Base-by-base conservation (phyloP, 2,329 filamentous ascomycete species). In the Aureobasidium sp. region DNA sequence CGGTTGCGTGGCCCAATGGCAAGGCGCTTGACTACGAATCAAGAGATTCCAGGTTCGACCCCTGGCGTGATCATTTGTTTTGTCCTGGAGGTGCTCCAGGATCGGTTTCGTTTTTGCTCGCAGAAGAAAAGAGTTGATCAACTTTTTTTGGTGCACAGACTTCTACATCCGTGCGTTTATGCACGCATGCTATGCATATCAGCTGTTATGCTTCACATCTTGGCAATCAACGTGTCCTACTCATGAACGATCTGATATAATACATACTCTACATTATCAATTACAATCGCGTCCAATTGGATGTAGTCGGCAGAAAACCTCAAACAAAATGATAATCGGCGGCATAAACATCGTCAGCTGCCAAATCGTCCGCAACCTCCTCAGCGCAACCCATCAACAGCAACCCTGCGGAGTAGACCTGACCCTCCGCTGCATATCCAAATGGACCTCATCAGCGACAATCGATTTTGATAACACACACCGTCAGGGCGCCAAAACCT, bases 21-120 rank as follows among this genome's bases (percentile, higher is more conserved):
- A 81, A 81, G 79, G 79, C 78, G 78, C 76, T 79, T 81, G 79
- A 81, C 79, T 81, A 80, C 78, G 78, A 79, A 55, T 63, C 49
- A 62, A 60, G 60, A 62, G 60, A 62, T 62, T 62, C 49, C 60
- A 62, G 60, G 60, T 62, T 62, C 60, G 60, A 62, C 51, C 60
- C 60, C 60, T 62, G 60, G 58, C 58, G 58, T 51, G 58, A 36
- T 60, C 58, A 49, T 37, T 51, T 42, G 30, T 30, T 21, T 55
- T 4, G 1, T 3, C n/a, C 0, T 11, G 21, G 13, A 8, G 3
- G n/a, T 8, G 9, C n/a, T 11, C 9, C 21, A 21, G 21, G 21
- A 21, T 21, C 21, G 21, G 21, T 21, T 21, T 21, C 21, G 21
- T 21, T 21, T 21, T 21, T 21, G 21, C 21, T 21, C 21, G 21